Evolutionary conservation across 495 filamentous ascomycete species (phyloP).

Genomic region (Peziza echinospora): DNA sequence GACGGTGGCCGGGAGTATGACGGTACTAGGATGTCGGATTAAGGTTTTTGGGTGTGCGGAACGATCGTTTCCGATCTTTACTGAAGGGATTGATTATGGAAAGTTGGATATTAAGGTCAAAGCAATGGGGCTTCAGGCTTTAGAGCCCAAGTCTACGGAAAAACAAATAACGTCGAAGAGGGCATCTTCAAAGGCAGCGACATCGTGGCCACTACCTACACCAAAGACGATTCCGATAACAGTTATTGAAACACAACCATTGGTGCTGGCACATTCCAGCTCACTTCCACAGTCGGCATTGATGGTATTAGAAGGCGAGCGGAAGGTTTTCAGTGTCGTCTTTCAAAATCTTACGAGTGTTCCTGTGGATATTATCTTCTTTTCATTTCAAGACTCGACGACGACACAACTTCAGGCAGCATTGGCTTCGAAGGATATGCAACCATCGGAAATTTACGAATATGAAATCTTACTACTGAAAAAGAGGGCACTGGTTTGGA

Average conservation of each 20-base stretch:
- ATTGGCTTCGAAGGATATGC: conserved; percentile 49
- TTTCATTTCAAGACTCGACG: conserved; percentile 79
- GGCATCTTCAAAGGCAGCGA: conserved; percentile 1
- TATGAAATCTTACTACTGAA: conserved; percentile 54
- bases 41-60: conserved; percentile 62
- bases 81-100: conserved; percentile 44
- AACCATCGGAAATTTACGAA: conserved; percentile 61
- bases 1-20: conserved; percentile 39
- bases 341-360: conserved; percentile 51
- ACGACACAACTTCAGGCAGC: conserved; percentile 53
- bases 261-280: conserved; percentile 48
- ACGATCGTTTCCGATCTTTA: conserved; percentile 65
- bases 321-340: conserved; percentile 52
- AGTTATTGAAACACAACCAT: conserved; percentile 57
- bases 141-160: conserved; percentile 34
- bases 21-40: conserved; percentile 55
- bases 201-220: conserved; percentile 6
- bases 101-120: conserved; percentile 54
- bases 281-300: conserved; percentile 67
- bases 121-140: conserved; percentile 40
- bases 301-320: conserved; percentile 81
- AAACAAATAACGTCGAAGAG: conserved; percentile 5
- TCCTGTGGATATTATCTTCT: conserved; percentile 59
- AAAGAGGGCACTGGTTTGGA: conserved; percentile 50
- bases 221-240: conserved; percentile 35